phyloP scores from a whole-genome alignment of 139 green algal genomes.

The Picochlorum sp. region DNA sequence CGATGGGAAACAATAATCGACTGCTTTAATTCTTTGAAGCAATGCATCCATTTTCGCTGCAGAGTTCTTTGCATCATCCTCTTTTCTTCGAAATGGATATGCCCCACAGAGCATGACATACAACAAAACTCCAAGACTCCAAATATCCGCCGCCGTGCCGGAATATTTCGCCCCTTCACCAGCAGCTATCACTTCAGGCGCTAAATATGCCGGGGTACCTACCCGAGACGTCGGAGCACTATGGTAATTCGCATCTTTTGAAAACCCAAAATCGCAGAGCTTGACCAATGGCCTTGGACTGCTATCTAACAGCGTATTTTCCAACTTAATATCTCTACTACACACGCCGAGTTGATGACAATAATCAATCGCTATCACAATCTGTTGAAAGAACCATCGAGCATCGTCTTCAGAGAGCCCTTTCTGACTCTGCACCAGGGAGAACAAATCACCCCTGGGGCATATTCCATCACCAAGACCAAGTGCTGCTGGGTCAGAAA shows the following conservation, averaged over 20 bases:
- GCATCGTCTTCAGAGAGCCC: conserved; percentile 88
- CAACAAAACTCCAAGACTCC: conserved; percentile 93
- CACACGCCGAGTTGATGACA: conserved; percentile 78
- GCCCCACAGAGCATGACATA: conserved; percentile 88
- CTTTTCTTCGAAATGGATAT: conserved; percentile 90
- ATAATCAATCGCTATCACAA: conserved; percentile 91
- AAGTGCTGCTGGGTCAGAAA: conserved; percentile 57
- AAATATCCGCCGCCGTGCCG: conserved; percentile 86
- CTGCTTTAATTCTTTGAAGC: conserved; percentile 19
- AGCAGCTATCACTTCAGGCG: conserved; percentile 86
- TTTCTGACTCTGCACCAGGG: conserved; percentile 64
- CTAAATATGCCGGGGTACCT: conserved; percentile 94
- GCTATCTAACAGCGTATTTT: conserved; percentile 93
- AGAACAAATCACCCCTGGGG: conserved; percentile 64
- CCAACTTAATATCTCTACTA: conserved; percentile 89
- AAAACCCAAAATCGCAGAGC: conserved; percentile 57
- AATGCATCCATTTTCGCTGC: conserved; percentile 50
- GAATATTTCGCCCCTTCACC: conserved; percentile 72
- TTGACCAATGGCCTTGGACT: conserved; percentile 39
- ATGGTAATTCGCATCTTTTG: conserved; percentile 66
- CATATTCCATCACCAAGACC: conserved; percentile 77
- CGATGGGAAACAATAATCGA: neutral
- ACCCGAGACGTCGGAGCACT: conserved; percentile 72
- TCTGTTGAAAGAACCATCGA: conserved; percentile 98
- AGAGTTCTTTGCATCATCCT: conserved; percentile 49